These are phyloP conservation scores for Pyricularia pennisetigena DNA, from an alignment of 2,329 filamentous ascomycete genomes.

Conservation along the genomic window DNA sequence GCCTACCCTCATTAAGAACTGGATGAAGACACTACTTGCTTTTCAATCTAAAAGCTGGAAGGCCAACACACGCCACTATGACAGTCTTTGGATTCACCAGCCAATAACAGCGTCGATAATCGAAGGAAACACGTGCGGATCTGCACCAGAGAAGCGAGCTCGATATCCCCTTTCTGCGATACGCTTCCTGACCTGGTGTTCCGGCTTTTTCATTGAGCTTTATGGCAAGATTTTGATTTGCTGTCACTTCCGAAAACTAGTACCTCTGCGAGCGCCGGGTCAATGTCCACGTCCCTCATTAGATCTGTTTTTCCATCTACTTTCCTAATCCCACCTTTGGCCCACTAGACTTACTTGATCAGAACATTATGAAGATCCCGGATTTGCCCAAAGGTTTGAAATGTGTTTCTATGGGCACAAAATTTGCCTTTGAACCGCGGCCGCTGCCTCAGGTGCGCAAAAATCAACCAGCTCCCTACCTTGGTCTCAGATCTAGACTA, in stretches of 20 bases:
- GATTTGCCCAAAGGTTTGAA: not conserved
- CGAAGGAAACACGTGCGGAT: not conserved
- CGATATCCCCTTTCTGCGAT: not conserved
- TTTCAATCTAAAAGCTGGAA: not conserved
- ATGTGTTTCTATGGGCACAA: not conserved
- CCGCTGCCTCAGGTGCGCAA: not conserved
- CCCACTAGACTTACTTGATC: too few species aligned
- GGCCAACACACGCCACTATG: not conserved
- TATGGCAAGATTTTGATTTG: too few species aligned
- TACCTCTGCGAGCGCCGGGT: too few species aligned
- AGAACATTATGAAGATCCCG: not conserved
- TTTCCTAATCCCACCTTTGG: too few species aligned
- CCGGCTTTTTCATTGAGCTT: too few species aligned
- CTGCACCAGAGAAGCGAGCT: not conserved
- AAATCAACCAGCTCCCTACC: slow-evolving; percentile 66
- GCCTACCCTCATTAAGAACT: not conserved
- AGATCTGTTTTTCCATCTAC: too few species aligned
- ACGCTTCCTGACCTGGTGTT: not conserved
- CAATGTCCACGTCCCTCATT: too few species aligned
- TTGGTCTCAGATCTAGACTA: slow-evolving; percentile 77
- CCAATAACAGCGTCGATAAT: not conserved
- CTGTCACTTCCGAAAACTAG: too few species aligned
- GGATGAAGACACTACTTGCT: too few species aligned
- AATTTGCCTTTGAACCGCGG: not conserved
- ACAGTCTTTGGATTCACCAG: not conserved